phyloP scores from a whole-genome alignment of 2,329 filamentous ascomycete genomes.

The Fusarium redolens region DNA sequence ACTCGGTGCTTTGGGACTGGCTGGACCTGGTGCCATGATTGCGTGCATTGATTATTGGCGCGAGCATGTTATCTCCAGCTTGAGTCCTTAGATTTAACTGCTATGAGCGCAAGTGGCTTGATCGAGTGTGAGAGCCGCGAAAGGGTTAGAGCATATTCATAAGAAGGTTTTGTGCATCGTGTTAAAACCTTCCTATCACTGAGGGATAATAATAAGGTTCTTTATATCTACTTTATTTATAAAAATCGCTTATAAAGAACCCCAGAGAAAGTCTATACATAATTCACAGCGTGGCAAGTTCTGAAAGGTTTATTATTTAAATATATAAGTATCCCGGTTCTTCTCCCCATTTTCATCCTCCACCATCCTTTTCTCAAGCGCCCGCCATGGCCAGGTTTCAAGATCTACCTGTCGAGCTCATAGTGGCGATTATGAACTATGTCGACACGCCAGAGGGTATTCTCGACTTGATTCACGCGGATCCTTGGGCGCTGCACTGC shows the following conservation, averaged over 20 bases:
- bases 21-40: neutral
- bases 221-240: neutral
- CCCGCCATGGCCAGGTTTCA: neutral
- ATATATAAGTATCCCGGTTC: neutral
- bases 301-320: neutral
- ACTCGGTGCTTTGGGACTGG: fast-evolving
- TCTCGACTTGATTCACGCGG: neutral
- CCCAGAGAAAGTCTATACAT: neutral
- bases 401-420: neutral
- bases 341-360: neutral
- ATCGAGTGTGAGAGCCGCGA: fast-evolving
- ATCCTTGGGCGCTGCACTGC: neutral
- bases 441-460: neutral
- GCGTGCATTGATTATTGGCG: neutral
- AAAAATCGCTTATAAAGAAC: neutral
- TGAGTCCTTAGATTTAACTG: fast-evolving
- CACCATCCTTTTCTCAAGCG: neutral
- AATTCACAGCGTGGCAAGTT: neutral
- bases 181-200: too few relatives aligned
- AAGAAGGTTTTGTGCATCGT: too few relatives aligned
- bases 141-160: neutral
- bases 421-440: neutral
- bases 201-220: too few relatives aligned
- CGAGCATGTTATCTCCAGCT: fast-evolving
- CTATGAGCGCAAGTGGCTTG: fast-evolving